phyloP scores from a whole-genome alignment of 148 eudicot species.

The Cornus florida region DNA sequence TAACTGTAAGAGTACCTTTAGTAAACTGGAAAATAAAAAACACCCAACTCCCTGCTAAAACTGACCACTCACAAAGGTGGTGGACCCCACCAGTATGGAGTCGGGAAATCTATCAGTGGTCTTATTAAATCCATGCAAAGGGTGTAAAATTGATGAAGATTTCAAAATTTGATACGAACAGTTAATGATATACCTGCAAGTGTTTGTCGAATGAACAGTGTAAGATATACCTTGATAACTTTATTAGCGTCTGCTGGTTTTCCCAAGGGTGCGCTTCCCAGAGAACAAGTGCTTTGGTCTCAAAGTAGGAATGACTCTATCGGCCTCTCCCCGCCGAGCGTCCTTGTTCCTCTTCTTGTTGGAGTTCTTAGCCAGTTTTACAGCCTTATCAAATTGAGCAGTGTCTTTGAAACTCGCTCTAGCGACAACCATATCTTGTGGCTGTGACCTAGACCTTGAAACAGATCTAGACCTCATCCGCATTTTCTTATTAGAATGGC shows the following conservation, averaged over 20 bases:
- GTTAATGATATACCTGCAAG: background rate
- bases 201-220: too few relatives aligned
- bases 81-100: too few relatives aligned
- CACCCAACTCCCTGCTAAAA: too few relatives aligned
- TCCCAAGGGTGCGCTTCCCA: slow-evolving; percentile 64
- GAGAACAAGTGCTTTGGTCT: slow-evolving; percentile 65
- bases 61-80: too few relatives aligned
- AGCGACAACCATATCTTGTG: slow-evolving; percentile 51
- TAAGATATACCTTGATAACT: too few relatives aligned
- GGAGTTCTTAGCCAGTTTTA: slow-evolving; percentile 40
- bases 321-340: slow-evolving; percentile 66
- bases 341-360: slow-evolving; percentile 54
- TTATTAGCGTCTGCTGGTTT: slow-evolving; percentile 60
- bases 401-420: slow-evolving; percentile 70
- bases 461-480: slow-evolving; percentile 39
- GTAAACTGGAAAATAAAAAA: too few relatives aligned
- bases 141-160: too few relatives aligned
- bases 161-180: slow-evolving; percentile 4
- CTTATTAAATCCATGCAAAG: too few relatives aligned
- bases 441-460: slow-evolving; percentile 55
- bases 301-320: slow-evolving; percentile 55
- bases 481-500: slow-evolving; percentile 51
- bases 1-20: too few relatives aligned
- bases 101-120: too few relatives aligned
- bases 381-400: slow-evolving; percentile 58